Percentiles rank a stretch among this genome's conserved stretches.
Evolutionary conservation across 2,329 filamentous ascomycete species (phyloP).

Genomic region (Aspergillus sp.): DNA sequence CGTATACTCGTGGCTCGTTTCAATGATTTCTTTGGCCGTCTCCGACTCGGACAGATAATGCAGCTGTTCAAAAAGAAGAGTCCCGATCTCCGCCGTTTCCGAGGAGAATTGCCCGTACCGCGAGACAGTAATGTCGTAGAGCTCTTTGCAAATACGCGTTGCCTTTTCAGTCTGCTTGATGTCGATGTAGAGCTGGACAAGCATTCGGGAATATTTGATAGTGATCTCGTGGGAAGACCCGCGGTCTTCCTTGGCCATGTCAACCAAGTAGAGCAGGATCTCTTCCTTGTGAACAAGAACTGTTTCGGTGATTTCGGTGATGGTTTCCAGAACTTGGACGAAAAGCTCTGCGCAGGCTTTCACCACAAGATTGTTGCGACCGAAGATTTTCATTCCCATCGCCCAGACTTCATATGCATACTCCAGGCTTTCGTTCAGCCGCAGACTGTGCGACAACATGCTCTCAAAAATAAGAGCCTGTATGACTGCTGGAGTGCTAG

Average conservation of each 20-base stretch:
- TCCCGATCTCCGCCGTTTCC: neutral
- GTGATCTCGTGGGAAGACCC: neutral
- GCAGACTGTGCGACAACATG: neutral
- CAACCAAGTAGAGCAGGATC: neutral
- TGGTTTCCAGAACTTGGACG: neutral
- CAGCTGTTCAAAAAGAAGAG: neutral
- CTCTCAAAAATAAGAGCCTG: neutral
- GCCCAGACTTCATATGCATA: constrained; percentile 5
- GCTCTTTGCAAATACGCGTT: neutral
- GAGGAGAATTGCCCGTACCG: neutral
- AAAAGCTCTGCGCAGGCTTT: neutral
- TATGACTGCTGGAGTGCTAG: neutral
- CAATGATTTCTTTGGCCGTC: neutral
- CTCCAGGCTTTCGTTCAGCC: neutral
- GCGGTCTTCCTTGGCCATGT: neutral
- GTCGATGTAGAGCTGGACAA: neutral
- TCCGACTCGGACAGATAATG: neutral
- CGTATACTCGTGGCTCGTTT: constrained; percentile 1
- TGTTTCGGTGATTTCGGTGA: neutral
- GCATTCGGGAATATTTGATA: constrained; percentile 2
- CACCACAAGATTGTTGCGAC: neutral
- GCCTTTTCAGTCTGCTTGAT: neutral
- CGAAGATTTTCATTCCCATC: neutral
- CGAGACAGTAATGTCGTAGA: neutral
- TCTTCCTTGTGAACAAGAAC: neutral